Conservation (phyloP, 768 basidiomycete genomes). For the Russula sp. region DNA sequence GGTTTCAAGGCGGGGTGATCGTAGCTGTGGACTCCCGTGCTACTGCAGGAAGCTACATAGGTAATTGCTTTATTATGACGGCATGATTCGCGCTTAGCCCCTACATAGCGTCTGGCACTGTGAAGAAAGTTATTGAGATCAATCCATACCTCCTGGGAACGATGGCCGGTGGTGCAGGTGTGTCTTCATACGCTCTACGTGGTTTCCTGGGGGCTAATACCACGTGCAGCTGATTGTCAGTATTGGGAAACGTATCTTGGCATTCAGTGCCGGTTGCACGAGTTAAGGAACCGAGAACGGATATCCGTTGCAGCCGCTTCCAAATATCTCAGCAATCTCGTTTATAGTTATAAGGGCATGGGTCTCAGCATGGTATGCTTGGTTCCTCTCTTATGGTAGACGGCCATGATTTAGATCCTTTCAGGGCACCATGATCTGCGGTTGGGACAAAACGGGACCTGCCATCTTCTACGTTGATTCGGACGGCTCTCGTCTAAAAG, state of each 20-base stretch:
- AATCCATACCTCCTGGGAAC: slow-evolving; percentile 98
- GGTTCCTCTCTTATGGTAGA: not conserved
- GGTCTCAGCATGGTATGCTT: slow-evolving; percentile 90
- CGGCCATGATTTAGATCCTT: slow-evolving; percentile 2
- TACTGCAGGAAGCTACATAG: slow-evolving; percentile 94
- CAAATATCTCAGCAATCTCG: slow-evolving; percentile 95
- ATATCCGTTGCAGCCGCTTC: slow-evolving; percentile 99
- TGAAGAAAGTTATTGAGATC: slow-evolving; percentile 99
- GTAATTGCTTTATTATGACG: slow-evolving; percentile 39
- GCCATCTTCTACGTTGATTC: slow-evolving; percentile 97
- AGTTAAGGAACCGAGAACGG: slow-evolving; percentile 91
- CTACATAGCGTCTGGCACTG: slow-evolving; percentile 80
- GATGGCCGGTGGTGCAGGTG: slow-evolving; percentile 98
- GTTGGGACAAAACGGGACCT: slow-evolving; percentile 99
- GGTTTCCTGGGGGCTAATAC: not conserved
- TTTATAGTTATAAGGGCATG: slow-evolving; percentile 99
- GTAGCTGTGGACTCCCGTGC: slow-evolving; percentile 99
- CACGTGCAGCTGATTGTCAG: slow-evolving; percentile 76
- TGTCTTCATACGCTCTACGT: slow-evolving; percentile 26
- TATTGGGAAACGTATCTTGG: slow-evolving; percentile 99
- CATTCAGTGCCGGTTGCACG: slow-evolving; percentile 94
- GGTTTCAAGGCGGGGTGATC: slow-evolving; percentile 94
- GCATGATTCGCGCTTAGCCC: not conserved
- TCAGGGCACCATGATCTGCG: slow-evolving; percentile 99
- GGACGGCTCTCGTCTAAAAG: slow-evolving; percentile 92